Percentiles rank a stretch among this genome's conserved stretches.
Evolutionary conservation across 1,284 basidiomycete species (phyloP).

Genomic region (Naganishia sp.): DNA sequence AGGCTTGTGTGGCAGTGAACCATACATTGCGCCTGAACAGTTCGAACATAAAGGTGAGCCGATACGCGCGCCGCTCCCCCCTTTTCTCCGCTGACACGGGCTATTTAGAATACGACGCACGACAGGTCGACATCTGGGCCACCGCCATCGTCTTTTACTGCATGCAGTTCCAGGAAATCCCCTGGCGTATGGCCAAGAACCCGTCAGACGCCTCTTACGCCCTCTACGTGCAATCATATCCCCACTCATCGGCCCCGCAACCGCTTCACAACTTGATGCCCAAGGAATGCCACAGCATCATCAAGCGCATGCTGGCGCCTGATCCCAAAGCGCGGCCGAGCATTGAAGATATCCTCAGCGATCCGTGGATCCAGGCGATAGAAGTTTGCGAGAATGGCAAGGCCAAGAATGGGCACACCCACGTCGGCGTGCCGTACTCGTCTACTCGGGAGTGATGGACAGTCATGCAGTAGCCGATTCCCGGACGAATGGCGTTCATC

Average conservation of each 20-base stretch:
- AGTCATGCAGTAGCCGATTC: background rate
- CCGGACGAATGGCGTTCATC: background rate
- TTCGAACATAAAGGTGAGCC: conserved; percentile 91
- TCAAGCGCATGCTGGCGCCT: conserved; percentile 95
- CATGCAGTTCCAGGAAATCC: conserved; percentile 93
- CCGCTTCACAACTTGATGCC: conserved; percentile 82
- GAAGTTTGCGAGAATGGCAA: conserved; percentile 57
- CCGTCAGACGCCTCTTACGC: conserved; percentile 77
- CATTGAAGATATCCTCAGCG: conserved; percentile 81
- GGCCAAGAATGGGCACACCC: conserved; percentile 43
- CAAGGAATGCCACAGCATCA: conserved; percentile 75
- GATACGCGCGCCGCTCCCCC: background rate
- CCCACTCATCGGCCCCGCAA: conserved; percentile 45
- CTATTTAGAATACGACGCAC: conserved; percentile 85
- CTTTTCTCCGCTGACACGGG: background rate
- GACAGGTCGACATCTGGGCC: conserved; percentile 97
- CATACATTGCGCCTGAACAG: conserved; percentile 97
- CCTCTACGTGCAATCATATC: conserved; percentile 72
- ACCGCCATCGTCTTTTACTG: conserved; percentile 93
- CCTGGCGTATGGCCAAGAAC: conserved; percentile 90
- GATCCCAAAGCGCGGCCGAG: conserved; percentile 76
- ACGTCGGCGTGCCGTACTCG: conserved; percentile 35
- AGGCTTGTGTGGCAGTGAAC: conserved; percentile 94
- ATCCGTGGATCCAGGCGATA: conserved; percentile 78
- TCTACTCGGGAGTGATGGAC: conserved; percentile 18